Percentiles rank a stretch among this genome's conserved stretches.
These are phyloP conservation scores for Suillus placidus DNA, from an alignment of 768 basidiomycete genomes.

Conservation along the genomic window DNA sequence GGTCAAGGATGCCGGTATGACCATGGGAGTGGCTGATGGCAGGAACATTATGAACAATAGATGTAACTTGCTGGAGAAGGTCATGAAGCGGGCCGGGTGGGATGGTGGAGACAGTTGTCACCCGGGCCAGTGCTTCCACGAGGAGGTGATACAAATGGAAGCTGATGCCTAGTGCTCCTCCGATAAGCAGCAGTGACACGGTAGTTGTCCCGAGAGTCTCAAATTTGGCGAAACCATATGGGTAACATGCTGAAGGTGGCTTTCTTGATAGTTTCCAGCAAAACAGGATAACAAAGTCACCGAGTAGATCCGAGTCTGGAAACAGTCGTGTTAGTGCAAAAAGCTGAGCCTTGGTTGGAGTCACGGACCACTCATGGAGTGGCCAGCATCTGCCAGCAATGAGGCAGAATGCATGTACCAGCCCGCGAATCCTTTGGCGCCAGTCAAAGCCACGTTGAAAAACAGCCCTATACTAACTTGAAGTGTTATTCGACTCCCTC, in stretches of 20 bases:
- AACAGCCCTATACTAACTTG: conserved; percentile 80
- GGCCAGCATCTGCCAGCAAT: conserved; percentile 91
- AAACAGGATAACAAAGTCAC: conserved; percentile 89
- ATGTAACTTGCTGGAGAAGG: conserved; percentile 58
- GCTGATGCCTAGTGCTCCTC: conserved; percentile 82
- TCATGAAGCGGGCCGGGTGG: conserved; percentile 67
- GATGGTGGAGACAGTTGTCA: conserved; percentile 63
- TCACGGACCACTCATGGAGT: conserved; percentile 79
- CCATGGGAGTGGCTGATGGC: conserved; percentile 55
- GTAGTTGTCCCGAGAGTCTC: conserved; percentile 94
- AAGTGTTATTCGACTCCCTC: conserved; percentile 85
- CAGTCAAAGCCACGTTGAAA: conserved; percentile 81
- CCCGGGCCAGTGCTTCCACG: conserved; percentile 68
- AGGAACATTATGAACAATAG: conserved; percentile 57
- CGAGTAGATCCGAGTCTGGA: conserved; percentile 77
- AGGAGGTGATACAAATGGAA: conserved; percentile 90
- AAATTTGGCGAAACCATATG: conserved; percentile 91
- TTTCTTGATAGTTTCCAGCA: conserved; percentile 85
- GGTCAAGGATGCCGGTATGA: conserved; percentile 67
- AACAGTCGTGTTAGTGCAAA: conserved; percentile 13
- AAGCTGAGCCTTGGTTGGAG: background rate
- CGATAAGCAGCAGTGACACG: conserved; percentile 84
- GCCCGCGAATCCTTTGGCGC: conserved; percentile 84
- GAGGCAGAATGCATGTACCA: conserved; percentile 90
- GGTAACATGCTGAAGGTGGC: conserved; percentile 79